Evolutionary conservation across 345 rosid genomes (phyloP).

Genomic region (Eucalyptus microcorys): DNA sequence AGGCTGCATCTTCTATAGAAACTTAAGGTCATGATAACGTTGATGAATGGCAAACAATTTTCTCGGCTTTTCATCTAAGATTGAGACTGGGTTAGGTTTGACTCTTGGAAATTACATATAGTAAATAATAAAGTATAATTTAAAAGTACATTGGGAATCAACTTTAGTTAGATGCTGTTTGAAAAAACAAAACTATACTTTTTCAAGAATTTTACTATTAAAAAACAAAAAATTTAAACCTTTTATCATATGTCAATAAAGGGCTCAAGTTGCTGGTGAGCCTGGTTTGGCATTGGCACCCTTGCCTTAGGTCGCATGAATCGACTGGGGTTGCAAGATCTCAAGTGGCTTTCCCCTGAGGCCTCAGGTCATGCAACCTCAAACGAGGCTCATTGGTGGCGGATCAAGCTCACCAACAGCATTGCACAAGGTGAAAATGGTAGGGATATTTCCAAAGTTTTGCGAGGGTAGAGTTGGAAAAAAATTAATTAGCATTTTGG

Average conservation of each 20-base stretch:
- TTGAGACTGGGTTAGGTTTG: neutral
- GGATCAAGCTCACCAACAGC: neutral
- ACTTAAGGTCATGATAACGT: neutral
- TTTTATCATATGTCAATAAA: neutral
- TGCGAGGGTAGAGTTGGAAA: neutral
- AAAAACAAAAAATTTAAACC: neutral
- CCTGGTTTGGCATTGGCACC: neutral
- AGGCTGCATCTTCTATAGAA: neutral
- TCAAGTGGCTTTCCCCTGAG: neutral
- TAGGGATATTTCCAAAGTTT: neutral
- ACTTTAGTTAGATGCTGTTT: neutral
- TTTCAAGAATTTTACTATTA: neutral
- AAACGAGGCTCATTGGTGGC: neutral
- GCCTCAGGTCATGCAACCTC: neutral
- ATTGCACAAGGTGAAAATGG: neutral
- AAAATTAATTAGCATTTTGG: neutral
- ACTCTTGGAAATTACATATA: neutral
- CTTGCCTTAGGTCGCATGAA: neutral
- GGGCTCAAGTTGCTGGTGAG: neutral
- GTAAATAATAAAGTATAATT: neutral
- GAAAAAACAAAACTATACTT: neutral
- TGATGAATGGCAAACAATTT: neutral
- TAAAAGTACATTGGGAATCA: neutral
- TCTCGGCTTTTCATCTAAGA: neutral
- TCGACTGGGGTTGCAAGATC: neutral